Conservation (phyloP, 345 rosid species). For the Eucalyptus lansdowneana region DNA sequence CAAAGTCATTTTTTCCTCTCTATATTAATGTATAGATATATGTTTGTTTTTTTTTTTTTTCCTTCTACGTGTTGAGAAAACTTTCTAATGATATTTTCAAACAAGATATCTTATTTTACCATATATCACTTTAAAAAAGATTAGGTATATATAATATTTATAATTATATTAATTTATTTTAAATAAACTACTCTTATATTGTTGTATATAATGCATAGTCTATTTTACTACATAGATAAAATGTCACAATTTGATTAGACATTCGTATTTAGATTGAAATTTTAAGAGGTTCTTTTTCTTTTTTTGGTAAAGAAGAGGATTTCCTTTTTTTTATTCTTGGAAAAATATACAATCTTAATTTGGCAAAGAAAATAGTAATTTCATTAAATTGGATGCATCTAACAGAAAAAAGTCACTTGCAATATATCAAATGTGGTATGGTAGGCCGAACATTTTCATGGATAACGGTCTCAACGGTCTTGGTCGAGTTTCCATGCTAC, state of each 20-base stretch:
- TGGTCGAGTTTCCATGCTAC: rapidly evolving
- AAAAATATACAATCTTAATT: neutral
- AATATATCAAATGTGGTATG: too few relatives aligned
- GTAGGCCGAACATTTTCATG: too few relatives aligned
- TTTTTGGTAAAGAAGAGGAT: too few relatives aligned
- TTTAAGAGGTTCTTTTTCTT: too few relatives aligned
- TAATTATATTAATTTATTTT: neutral
- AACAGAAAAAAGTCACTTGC: neutral
- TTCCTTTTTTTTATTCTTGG: neutral
- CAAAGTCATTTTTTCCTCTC: neutral
- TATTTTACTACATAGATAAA: neutral
- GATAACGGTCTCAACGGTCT: too few relatives aligned
- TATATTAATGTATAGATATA: neutral
- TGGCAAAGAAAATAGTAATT: neutral
- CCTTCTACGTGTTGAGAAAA: neutral
- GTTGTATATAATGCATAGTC: neutral
- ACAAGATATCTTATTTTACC: neutral
- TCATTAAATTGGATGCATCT: neutral
- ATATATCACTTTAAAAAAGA: neutral
- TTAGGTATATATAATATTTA: neutral
- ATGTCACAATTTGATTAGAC: neutral
- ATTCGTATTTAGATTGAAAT: neutral
- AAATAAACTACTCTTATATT: neutral
- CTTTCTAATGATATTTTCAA: too few relatives aligned
- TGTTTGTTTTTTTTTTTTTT: neutral